Evolutionary conservation across 2,329 filamentous ascomycete genomes (phyloP), one percentile per base, ranked within the genome.

Genomic region (Fusarium aywerte): DNA sequence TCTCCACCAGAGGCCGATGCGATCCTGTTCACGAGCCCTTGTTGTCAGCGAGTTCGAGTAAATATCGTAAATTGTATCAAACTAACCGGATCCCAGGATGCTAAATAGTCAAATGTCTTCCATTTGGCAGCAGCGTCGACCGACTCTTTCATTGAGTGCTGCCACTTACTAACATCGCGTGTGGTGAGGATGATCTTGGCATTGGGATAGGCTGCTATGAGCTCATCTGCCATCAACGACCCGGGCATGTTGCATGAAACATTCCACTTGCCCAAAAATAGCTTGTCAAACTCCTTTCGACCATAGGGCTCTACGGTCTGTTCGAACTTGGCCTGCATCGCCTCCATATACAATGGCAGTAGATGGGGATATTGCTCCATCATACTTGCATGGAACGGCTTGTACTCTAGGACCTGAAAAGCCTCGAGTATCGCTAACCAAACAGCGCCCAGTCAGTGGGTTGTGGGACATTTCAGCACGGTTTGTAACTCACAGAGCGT

Each of bases 21-120:
- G 32, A 16, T 33, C 32, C 32, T 33, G 15, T 33, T 6, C 7
- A 9, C 10, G 3, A 9, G n/a, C n/a, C n/a, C n/a, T n/a, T n/a
- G n/a, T n/a, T n/a, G 32, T 33, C 15, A 33, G 32, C 3, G 7
- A 8, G 31, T 9, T 9, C 5, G 4, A 33, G 15, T 5, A 32
- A 15, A 8, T 16, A 4, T 32, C n/a, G n/a, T n/a, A n/a, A 3
- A 4, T n/a, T 16, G 32, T 16, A 16, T 2, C 5, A 0, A 0
- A 33, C 32, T 33, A 1, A 33, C 32, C 7, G 35, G 35, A 38
- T 38, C 35, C n/a, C 16, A 38, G 12, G 16, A 12, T 20, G 35
- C 35, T 7, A 38, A n/a, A 6, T 20, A 38, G 18, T 38, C 18
- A 13, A 38, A 38, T 7, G 35, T 38, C n/a, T 18, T 38, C 35